Evolutionary conservation across 2,329 filamentous ascomycete genomes (phyloP).

Genomic region (Pseudopyricularia javanii): DNA sequence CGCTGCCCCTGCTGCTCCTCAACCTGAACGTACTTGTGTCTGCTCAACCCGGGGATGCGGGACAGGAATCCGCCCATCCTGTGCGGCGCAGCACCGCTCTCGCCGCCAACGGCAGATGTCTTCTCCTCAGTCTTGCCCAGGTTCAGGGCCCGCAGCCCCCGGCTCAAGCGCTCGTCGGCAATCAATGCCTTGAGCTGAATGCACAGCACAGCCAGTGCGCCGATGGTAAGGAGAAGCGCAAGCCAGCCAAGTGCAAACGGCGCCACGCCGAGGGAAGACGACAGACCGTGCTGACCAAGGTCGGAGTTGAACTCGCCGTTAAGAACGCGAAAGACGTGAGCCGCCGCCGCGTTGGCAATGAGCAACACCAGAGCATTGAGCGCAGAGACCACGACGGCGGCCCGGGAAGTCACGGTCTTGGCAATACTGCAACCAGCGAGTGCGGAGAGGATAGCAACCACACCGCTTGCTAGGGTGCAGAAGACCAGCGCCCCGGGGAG

Average conservation of each 20-base stretch:
- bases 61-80: conserved; percentile 6
- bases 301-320: conserved; percentile 13
- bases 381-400: conserved; percentile 4
- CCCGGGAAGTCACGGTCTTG: conserved; percentile 5
- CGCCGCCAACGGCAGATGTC: neutral
- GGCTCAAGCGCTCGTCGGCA: neutral
- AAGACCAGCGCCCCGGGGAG: conserved; percentile 17
- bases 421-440: conserved; percentile 6
- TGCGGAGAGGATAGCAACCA: conserved; percentile 11
- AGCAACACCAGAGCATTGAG: conserved; percentile 14
- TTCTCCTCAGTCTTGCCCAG: neutral
- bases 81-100: neutral
- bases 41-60: conserved; percentile 12
- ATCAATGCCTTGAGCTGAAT: conserved; percentile 5
- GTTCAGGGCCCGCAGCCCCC: neutral
- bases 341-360: conserved; percentile 12
- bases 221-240: conserved; percentile 9
- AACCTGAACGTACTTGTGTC: conserved; percentile 18
- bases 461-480: conserved; percentile 10
- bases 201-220: conserved; percentile 9
- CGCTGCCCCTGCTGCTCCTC: conserved; percentile 11
- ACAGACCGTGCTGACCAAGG: conserved; percentile 13
- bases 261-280: conserved; percentile 8
- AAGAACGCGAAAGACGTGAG: conserved; percentile 13
- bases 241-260: conserved; percentile 15